Evolutionary conservation across 129 eudicot species (phyloP), one percentile per base, ranked within the genome.

Genomic region (carrot (Daucus carota)): DNA sequence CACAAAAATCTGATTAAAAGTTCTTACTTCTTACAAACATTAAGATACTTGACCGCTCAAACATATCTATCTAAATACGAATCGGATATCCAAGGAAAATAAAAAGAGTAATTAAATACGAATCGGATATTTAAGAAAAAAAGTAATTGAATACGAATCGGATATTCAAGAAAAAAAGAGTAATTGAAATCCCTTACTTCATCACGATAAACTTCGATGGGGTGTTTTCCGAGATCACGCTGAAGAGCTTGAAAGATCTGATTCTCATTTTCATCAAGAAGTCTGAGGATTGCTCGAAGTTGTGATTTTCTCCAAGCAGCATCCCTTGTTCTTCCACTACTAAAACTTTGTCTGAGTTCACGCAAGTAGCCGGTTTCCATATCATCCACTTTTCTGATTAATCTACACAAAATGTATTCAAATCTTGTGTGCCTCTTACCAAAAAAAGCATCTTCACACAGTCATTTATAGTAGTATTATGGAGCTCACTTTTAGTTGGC

Each of bases 131-230:
- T 34, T 18, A 60, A n/a, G n/a, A n/a, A n/a, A n/a, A n/a, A n/a
- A n/a, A n/a, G n/a, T n/a, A n/a, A n/a, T n/a, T n/a, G n/a, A 11
- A 22, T 9, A 22, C 8, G 62, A 24, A 52, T 22, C 0, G 13
- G 11, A 26, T 26, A 10, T 60, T 34, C 36, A 60, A 24, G 16
- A 26, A 12, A 60, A 13, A 14, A 59, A 59, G 62, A 73, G n/a
- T 26, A 73, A 66, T 8, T 8, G 18, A 22, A 13, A 17, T 10
- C 8, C 76, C 85, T 36, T 77, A 90, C 98, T 84, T 93, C 98
- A 76, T 93, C 97, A 22, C 96, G 92, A 83, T 85, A 93, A 42
- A 88, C 84, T 91, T 93, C 98, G 67, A 86, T 81, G 4, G 94
- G 87, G 76, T 84, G 92, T 63, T 93, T 93, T 6, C 97, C 97